Percentiles rank a stretch among this genome's conserved stretches.
phyloP scores from a whole-genome alignment of 371 early-diverging fungal genomes.

The Astathelohania contejeani region DNA sequence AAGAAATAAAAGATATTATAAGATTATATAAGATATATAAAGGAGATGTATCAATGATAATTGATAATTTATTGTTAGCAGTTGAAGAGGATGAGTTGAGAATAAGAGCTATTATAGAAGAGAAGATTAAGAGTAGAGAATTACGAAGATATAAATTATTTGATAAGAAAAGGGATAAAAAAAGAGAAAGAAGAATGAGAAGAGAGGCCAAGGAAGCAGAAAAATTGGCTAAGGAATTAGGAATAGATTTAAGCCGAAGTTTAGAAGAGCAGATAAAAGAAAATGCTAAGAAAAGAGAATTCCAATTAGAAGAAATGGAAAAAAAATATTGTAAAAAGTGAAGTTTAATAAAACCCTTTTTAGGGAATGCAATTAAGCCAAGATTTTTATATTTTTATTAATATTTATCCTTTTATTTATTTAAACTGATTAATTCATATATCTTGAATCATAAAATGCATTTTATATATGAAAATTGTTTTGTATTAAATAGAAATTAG shows the following conservation, averaged over 20 bases:
- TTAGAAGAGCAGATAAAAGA: neutral
- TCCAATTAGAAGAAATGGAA: neutral
- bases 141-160: slow-evolving; percentile 25
- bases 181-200: slow-evolving; percentile 1
- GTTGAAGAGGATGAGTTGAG: slow-evolving; percentile 41
- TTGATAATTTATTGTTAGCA: slow-evolving; percentile 32
- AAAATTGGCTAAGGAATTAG: slow-evolving; percentile 5
- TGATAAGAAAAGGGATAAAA: slow-evolving; percentile 10
- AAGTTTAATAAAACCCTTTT: no score
- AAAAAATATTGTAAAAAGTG: neutral
- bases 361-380: no score
- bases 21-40: slow-evolving; percentile 36
- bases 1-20: slow-evolving; percentile 37
- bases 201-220: neutral
- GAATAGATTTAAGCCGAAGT: slow-evolving; percentile 1
- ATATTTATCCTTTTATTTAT: no score
- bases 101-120: slow-evolving; percentile 26
- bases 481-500: no score
- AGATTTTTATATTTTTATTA: no score
- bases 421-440: no score
- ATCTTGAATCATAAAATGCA: no score
- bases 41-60: slow-evolving; percentile 38
- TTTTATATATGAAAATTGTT: no score
- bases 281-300: neutral
- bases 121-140: slow-evolving; percentile 12